phyloP scores from a whole-genome alignment of 257 asterid genomes.

The Gardenia jasminoides region DNA sequence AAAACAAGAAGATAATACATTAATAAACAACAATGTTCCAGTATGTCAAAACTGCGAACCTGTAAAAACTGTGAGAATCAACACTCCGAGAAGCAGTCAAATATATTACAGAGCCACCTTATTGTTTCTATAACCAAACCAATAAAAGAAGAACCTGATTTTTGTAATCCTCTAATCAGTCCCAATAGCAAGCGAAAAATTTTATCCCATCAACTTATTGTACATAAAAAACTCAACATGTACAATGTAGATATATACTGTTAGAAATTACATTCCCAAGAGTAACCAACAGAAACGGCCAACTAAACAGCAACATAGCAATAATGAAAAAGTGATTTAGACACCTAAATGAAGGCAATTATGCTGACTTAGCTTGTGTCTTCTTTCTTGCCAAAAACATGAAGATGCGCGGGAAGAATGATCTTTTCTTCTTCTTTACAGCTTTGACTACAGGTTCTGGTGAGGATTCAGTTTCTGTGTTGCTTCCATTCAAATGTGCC shows the following conservation, averaged over 20 bases:
- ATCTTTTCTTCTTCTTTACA: constrained; percentile 60
- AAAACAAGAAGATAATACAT: background rate
- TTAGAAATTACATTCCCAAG: background rate
- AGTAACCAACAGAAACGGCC: background rate
- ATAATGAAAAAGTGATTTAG: background rate
- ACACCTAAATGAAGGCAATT: background rate
- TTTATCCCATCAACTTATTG: background rate
- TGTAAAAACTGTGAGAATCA: background rate
- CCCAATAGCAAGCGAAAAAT: constrained; percentile 1
- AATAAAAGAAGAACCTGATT: background rate
- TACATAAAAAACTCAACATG: constrained; percentile 16
- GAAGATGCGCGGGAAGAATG: constrained; percentile 54
- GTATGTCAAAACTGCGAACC: background rate
- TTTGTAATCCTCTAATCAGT: constrained; percentile 5
- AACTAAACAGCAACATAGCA: background rate
- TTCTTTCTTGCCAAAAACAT: constrained; percentile 52
- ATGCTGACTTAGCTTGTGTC: constrained; percentile 34
- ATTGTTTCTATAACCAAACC: constrained; percentile 12
- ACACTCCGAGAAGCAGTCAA: constrained; percentile 4
- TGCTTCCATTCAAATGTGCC: constrained; percentile 36
- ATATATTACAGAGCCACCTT: constrained; percentile 11
- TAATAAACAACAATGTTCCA: background rate
- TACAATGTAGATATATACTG: constrained; percentile 13
- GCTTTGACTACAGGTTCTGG: constrained; percentile 32
- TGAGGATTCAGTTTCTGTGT: constrained; percentile 51